phyloP scores from a whole-genome alignment of 108 stramenopile species.

The Parietichytrium sp. region DNA sequence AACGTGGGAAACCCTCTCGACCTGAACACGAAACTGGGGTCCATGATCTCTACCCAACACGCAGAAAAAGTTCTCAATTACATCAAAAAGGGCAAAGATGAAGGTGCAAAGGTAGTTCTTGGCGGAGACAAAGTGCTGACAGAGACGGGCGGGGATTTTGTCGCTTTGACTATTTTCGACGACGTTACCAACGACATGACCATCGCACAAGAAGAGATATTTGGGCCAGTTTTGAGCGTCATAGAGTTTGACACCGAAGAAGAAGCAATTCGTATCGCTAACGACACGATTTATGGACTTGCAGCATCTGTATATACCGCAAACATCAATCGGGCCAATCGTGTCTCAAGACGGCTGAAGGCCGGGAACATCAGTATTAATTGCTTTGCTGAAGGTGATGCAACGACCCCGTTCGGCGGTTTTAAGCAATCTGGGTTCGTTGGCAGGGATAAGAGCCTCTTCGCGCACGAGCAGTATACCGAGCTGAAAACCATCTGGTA shows the following conservation, averaged over 20 bases:
- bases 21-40: slow-evolving; percentile 56
- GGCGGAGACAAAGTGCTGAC: slow-evolving; percentile 62
- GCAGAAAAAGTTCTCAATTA: slow-evolving; percentile 45
- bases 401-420: slow-evolving; percentile 64
- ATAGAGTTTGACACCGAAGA: slow-evolving; percentile 71
- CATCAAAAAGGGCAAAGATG: slow-evolving; percentile 51
- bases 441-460: slow-evolving; percentile 67
- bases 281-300: slow-evolving; percentile 72
- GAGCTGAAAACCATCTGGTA: slow-evolving; percentile 57
- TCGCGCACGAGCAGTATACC: slow-evolving; percentile 54
- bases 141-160: slow-evolving; percentile 59
- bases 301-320: slow-evolving; percentile 69
- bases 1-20: background rate
- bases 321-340: slow-evolving; percentile 63
- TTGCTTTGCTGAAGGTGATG: slow-evolving; percentile 67
- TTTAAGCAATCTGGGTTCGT: slow-evolving; percentile 65
- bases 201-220: slow-evolving; percentile 66
- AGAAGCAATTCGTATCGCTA: slow-evolving; percentile 70
- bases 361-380: slow-evolving; percentile 71
- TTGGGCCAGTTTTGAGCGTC: slow-evolving; percentile 68
- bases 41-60: slow-evolving; percentile 57
- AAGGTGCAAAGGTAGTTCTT: slow-evolving; percentile 47
- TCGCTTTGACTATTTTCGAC: slow-evolving; percentile 58
- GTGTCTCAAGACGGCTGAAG: slow-evolving; percentile 55
- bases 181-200: slow-evolving; percentile 49